Conservation (phyloP, 192 early-diverging fungal species). For the Gryganskiella cystojenkinii region DNA sequence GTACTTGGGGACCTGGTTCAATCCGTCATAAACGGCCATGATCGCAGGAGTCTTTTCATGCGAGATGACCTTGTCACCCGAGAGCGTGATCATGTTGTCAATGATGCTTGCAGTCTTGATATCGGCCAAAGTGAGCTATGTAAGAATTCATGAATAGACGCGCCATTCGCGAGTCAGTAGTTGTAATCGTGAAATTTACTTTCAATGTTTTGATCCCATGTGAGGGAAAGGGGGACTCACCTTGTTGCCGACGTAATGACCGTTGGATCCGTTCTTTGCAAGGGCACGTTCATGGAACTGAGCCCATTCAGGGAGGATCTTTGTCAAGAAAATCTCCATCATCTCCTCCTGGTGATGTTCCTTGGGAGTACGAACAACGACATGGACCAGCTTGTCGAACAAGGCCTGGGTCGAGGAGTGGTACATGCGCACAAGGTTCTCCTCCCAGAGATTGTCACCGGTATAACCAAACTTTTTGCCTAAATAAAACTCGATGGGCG, state of each 20-base stretch:
- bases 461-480: slow-evolving; percentile 49
- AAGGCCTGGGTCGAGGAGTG: slow-evolving; percentile 46
- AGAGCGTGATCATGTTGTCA: not conserved
- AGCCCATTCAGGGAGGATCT: slow-evolving; percentile 30
- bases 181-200: too few species aligned
- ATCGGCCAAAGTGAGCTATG: slow-evolving; percentile 13
- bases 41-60: slow-evolving; percentile 21
- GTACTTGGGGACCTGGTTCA: slow-evolving; percentile 5
- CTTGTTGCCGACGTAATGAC: slow-evolving; percentile 42
- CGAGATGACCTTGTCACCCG: not conserved
- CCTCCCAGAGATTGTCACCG: slow-evolving; percentile 44
- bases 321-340: slow-evolving; percentile 33
- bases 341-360: slow-evolving; percentile 11
- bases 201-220: too few species aligned
- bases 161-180: too few species aligned
- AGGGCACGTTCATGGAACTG: slow-evolving; percentile 28
- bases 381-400: slow-evolving; percentile 23
- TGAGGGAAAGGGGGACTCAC: too few species aligned
- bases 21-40: not conserved
- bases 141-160: too few species aligned
- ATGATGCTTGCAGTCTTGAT: slow-evolving; percentile 12
- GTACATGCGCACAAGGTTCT: slow-evolving; percentile 31
- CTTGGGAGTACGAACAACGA: slow-evolving; percentile 24
- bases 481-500: slow-evolving; percentile 58
- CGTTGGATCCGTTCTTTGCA: slow-evolving; percentile 30